phyloP scores from a whole-genome alignment of 352 stramenopile genomes.

The Phytophthora podocarpi region DNA sequence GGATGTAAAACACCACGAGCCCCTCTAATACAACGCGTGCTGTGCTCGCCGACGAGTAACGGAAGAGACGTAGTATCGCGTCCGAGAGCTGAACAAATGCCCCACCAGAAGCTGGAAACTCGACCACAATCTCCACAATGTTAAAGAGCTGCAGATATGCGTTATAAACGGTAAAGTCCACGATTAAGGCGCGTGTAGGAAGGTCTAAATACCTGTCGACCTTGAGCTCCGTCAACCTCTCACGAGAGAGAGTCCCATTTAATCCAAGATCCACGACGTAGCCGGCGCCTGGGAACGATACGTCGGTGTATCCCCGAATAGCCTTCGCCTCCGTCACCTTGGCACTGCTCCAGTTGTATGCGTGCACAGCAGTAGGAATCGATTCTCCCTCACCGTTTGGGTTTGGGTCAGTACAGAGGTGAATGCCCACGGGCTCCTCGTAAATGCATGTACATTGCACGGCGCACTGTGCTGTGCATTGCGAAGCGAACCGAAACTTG shows the following conservation, averaged over 20 bases:
- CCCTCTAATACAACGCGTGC: constrained; percentile 56
- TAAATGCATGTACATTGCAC: constrained; percentile 78
- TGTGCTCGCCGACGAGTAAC: constrained; percentile 49
- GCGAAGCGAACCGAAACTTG: constrained; percentile 48
- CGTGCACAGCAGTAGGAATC: constrained; percentile 43
- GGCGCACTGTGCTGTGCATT: constrained; percentile 50
- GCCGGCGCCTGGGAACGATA: constrained; percentile 53
- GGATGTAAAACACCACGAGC: constrained; percentile 51
- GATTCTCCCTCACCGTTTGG: constrained; percentile 42
- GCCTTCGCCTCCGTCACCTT: constrained; percentile 21
- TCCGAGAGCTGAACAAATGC: constrained; percentile 54
- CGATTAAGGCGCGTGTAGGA: constrained; percentile 59
- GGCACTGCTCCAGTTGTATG: constrained; percentile 61
- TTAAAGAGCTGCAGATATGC: constrained; percentile 72
- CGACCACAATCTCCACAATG: constrained; percentile 57
- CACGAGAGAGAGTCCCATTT: constrained; percentile 36
- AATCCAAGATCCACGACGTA: constrained; percentile 64
- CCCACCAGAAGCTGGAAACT: constrained; percentile 69
- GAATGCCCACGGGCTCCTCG: constrained; percentile 53
- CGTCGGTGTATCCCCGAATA: constrained; percentile 39
- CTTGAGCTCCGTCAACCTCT: constrained; percentile 39
- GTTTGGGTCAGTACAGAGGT: constrained; percentile 53
- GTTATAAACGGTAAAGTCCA: constrained; percentile 74
- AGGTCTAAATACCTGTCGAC: constrained; percentile 59
- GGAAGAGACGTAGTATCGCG: constrained; percentile 51